Base-by-base conservation (phyloP, 805 yeast genomes). In the Yamadazyma nakazawae region DNA sequence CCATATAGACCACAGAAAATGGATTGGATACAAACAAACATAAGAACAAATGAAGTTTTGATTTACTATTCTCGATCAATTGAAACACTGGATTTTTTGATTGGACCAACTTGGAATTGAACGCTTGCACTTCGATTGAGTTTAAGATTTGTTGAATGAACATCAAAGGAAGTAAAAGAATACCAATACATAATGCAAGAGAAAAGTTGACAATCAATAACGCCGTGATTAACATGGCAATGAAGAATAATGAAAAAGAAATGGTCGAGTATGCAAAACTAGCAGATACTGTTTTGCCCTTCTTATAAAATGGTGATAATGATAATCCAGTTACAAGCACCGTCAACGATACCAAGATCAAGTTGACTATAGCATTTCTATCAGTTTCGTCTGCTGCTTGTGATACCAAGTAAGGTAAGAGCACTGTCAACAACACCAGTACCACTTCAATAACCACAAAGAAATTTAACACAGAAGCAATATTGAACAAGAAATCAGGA, bases 171-270 rank as follows among this genome's bases (percentile, higher is more conserved):
- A 82, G 67, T 2, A 87, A 80, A n/a, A 80, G 60, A 0, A 88
- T 44, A 0, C 96, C 92, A 47, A 91, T 70, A 5, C 75, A 58
- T 42, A 88, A 74, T 0, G 97, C 88, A 50, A 94, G 72, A 1
- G 97, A 76, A 61, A 91, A 94, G 66, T 94, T 90, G 19, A 92
- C 75, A 51, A 90, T 89, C 44, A 92, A 68, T 36, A 90, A 67
- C 0, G 95, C 80, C 8, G 88, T 80, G 36, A 90, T 72, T 28
- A 82, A 73, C 59, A 89, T 74, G 28, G 96, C 82, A 43, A 85
- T 80, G 52, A 60, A 63, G 49, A 70, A 70, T 41, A 71, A 79
- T 31, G 86, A 70, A 32, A 85, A 70, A 2, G 87, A 72, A 24
- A 70, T 55, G 17, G 63, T 47, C 12, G 58, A 57, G 47, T 58